A percentile compares a stretch with the other conserved stretches of the same genome.
Conservation (phyloP, 495 filamentous ascomycete species). For the Penicillium canariense region DNA sequence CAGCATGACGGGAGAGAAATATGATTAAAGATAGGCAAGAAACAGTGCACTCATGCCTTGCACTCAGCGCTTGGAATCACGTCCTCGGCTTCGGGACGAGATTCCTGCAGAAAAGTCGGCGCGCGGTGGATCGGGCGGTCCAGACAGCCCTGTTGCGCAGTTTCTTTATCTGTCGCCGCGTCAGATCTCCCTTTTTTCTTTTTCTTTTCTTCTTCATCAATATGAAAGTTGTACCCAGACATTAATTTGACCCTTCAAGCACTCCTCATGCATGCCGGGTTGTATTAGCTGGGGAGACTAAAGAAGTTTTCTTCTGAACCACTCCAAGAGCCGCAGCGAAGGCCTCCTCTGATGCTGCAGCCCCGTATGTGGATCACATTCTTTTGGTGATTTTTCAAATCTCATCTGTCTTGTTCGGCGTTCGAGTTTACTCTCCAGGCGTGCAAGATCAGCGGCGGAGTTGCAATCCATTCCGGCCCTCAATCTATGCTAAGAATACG, state of each 20-base stretch:
- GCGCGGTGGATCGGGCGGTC: slow-evolving; percentile 25
- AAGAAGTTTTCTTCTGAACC: slow-evolving; percentile 42
- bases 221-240: slow-evolving; percentile 65
- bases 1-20: slow-evolving; percentile 36
- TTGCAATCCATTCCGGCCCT: not conserved
- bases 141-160: slow-evolving; percentile 26
- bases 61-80: slow-evolving; percentile 3
- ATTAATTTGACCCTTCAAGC: slow-evolving; percentile 63
- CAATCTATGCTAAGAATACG: slow-evolving; percentile 8
- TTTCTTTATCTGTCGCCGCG: slow-evolving; percentile 21
- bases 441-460: not conserved
- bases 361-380: slow-evolving; percentile 48
- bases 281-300: slow-evolving; percentile 71
- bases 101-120: slow-evolving; percentile 36
- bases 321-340: slow-evolving; percentile 64
- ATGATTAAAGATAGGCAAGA: slow-evolving; percentile 7
- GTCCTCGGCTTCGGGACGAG: slow-evolving; percentile 12
- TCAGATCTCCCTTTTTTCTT: slow-evolving; percentile 17
- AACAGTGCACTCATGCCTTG: slow-evolving; percentile 32
- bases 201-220: slow-evolving; percentile 33
- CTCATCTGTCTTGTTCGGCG: slow-evolving; percentile 5
- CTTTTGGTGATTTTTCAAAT: too few species aligned
- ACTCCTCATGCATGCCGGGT: slow-evolving; percentile 50
- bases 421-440: not conserved
- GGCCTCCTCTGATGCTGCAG: slow-evolving; percentile 47